Evolutionary conservation across 805 yeast genomes (phyloP).

Genomic region (Candida rishiriensis): DNA sequence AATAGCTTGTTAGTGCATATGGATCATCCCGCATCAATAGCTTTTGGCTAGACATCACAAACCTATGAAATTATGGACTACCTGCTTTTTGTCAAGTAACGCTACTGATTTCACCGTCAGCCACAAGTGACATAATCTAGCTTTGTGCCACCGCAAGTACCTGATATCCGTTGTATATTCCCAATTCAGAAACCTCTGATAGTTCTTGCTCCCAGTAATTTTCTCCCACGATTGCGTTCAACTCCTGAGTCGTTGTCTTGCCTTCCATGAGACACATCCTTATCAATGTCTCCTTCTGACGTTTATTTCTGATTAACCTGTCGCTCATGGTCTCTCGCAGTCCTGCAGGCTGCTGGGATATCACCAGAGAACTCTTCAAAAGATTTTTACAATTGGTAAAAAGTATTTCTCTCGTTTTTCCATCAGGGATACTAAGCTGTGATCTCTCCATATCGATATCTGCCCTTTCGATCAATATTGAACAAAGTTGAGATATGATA

Average conservation of each 20-base stretch:
- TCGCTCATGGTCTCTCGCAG: slow-evolving; percentile 43
- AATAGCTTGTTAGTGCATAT: too few species aligned
- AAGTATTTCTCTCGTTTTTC: slow-evolving; percentile 30
- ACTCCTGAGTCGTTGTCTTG: slow-evolving; percentile 25
- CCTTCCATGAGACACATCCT: slow-evolving; percentile 44
- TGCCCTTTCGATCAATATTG: slow-evolving; percentile 44
- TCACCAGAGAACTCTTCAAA: slow-evolving; percentile 41
- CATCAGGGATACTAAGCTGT: slow-evolving; percentile 29
- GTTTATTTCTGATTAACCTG: slow-evolving; percentile 37
- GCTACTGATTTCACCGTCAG: too few species aligned
- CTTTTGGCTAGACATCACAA: too few species aligned
- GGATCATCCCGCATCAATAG: too few species aligned
- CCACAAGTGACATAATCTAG: too few species aligned
- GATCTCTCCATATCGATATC: slow-evolving; percentile 50
- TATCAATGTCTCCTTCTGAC: slow-evolving; percentile 40
- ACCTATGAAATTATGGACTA: too few species aligned
- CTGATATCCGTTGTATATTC: slow-evolving; percentile 9
- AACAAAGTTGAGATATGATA: slow-evolving; percentile 33
- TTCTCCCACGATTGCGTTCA: slow-evolving; percentile 23
- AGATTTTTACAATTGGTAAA: slow-evolving; percentile 37
- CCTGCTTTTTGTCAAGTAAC: too few species aligned
- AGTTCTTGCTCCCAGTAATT: slow-evolving; percentile 27
- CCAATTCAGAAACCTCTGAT: slow-evolving; percentile 20
- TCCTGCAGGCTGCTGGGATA: slow-evolving; percentile 46
- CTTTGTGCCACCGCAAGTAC: background rate